phyloP scores from a whole-genome alignment of 2,329 filamentous ascomycete species.

The Fusarium sp. region DNA sequence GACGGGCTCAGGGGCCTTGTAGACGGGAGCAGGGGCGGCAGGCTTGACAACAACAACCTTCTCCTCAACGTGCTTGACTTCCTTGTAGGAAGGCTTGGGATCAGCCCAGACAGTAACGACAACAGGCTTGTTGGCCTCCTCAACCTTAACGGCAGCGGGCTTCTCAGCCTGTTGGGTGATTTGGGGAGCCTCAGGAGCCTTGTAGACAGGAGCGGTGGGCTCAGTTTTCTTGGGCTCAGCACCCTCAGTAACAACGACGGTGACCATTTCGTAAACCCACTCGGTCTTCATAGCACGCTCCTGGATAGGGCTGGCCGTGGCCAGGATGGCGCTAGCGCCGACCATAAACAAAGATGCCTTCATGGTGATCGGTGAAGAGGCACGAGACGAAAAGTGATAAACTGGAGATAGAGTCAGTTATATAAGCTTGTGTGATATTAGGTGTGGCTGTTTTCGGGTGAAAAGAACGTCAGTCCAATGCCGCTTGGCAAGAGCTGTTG shows the following conservation, averaged over 20 bases:
- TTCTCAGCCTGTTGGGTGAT: conserved; percentile 22
- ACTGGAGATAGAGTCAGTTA: conserved; percentile 43
- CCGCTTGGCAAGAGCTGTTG: conserved; percentile 40
- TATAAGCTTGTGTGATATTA: conserved; percentile 29
- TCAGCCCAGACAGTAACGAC: conserved; percentile 17
- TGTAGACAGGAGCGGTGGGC: conserved; percentile 11
- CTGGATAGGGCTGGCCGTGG: conserved; percentile 57
- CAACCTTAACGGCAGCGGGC: conserved; percentile 18
- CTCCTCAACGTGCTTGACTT: conserved; percentile 8
- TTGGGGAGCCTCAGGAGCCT: conserved; percentile 12
- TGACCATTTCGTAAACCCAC: conserved; percentile 57
- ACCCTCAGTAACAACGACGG: conserved; percentile 59
- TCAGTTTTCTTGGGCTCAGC: conserved; percentile 26
- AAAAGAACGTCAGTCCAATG: conserved; percentile 25
- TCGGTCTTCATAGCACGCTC: conserved; percentile 57
- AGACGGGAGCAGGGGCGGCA: conserved; percentile 22
- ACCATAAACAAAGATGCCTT: conserved; percentile 62
- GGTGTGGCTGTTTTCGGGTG: conserved; percentile 37
- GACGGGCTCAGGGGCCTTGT: conserved; percentile 13
- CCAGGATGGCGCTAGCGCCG: conserved; percentile 60
- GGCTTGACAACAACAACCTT: conserved; percentile 10
- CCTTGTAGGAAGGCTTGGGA: conserved; percentile 3
- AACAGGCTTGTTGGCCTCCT: conserved; percentile 30
- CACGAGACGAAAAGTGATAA: conserved; percentile 21
- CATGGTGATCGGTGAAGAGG: conserved; percentile 56